phyloP scores from a whole-genome alignment of 2,329 filamentous ascomycete species.

The Pseudopyrenochaeta lycopersici region DNA sequence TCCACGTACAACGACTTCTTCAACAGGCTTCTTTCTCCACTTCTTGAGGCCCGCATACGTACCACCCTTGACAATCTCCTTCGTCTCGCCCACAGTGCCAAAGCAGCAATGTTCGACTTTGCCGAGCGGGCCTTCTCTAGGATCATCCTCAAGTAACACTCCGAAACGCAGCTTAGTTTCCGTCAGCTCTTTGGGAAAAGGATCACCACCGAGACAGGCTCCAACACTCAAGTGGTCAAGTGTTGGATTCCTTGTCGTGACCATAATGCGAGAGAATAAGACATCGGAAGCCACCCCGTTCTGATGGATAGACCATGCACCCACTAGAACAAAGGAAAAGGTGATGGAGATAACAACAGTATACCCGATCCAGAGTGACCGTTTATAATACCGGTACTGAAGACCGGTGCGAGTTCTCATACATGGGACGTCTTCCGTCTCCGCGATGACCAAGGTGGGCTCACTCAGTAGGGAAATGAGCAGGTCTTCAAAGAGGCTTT shows the following conservation, averaged over 20 bases:
- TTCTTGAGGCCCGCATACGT: conserved; percentile 47
- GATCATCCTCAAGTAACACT: conserved; percentile 48
- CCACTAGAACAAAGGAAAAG: conserved; percentile 39
- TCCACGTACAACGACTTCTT: neutral
- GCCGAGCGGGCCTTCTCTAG: conserved; percentile 39
- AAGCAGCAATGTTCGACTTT: conserved; percentile 51
- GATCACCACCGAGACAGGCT: conserved; percentile 52
- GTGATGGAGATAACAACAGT: conserved; percentile 42
- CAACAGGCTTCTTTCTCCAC: conserved; percentile 15
- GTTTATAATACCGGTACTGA: conserved; percentile 42
- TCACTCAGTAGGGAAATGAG: conserved; percentile 47
- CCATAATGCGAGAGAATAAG: conserved; percentile 48
- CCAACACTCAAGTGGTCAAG: conserved; percentile 50
- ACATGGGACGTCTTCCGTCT: conserved; percentile 34
- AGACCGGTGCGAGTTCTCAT: conserved; percentile 34
- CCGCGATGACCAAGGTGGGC: conserved; percentile 38
- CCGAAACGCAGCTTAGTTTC: conserved; percentile 51
- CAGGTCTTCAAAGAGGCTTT: conserved; percentile 48
- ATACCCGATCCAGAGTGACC: conserved; percentile 48
- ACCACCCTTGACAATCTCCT: conserved; percentile 48
- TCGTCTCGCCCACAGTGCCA: conserved; percentile 48
- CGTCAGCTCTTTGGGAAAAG: conserved; percentile 50
- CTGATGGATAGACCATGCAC: conserved; percentile 42
- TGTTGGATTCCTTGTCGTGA: conserved; percentile 50
- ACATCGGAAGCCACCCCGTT: conserved; percentile 50